A percentile compares a stretch with the other conserved stretches of the same genome.
Evolutionary conservation across 2,329 filamentous ascomycete species (phyloP).

Genomic region (Myriosclerotinia duriaeana): DNA sequence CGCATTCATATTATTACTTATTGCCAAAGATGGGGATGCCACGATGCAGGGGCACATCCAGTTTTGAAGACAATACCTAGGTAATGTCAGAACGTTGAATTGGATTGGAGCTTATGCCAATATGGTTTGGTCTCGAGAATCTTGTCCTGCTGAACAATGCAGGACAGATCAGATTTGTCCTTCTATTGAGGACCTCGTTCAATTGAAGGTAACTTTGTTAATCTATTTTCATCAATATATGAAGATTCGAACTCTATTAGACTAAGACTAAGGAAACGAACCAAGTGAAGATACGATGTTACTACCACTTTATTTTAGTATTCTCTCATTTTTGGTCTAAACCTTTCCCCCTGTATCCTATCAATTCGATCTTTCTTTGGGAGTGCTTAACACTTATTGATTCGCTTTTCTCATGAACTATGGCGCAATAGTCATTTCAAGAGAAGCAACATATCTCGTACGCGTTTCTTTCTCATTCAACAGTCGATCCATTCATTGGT

Average conservation of each 20-base stretch:
- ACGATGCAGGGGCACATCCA: conserved; percentile 16
- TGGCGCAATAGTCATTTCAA: conserved; percentile 18
- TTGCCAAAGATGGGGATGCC: background rate
- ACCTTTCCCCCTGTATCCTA: background rate
- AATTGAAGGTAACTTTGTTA: conserved; percentile 8
- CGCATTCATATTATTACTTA: background rate
- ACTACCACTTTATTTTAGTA: background rate
- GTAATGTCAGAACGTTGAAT: too few relatives aligned
- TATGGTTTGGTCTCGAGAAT: conserved; percentile 2
- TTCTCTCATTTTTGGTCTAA: conserved; percentile 9
- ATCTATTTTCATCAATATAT: background rate
- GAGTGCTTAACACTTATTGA: conserved; percentile 1
- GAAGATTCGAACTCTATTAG: background rate
- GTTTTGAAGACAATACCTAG: background rate
- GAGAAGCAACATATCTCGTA: conserved; percentile 5
- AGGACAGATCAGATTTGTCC: background rate
- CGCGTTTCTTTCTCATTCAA: background rate
- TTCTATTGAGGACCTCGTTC: background rate
- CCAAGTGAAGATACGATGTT: conserved; percentile 14
- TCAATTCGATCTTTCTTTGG: conserved; percentile 4
- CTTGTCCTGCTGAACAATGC: conserved; percentile 15
- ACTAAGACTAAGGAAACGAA: background rate
- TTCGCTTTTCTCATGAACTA: conserved; percentile 4
- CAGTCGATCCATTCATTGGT: background rate
- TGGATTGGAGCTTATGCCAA: too few relatives aligned